Evolutionary conservation across 371 early-diverging fungal species (phyloP), one percentile per base, ranked within the genome.

Genomic region (Zychaea mexicana): DNA sequence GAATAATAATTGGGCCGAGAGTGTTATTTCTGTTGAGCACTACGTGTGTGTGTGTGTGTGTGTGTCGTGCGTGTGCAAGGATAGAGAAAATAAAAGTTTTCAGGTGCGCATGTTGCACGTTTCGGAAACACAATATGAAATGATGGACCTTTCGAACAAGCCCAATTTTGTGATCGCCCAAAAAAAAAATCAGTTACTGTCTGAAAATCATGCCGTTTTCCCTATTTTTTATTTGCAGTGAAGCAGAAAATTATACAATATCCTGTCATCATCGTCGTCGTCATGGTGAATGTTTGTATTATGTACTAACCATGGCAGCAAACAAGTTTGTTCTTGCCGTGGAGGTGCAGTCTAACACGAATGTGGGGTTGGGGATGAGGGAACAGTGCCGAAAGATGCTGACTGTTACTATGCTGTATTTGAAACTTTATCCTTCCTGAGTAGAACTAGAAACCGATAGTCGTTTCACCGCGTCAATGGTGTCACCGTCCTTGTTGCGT

Each of bases 131-230:
- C 24, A 5, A 19, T 22, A n/a, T 49, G 3, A 9, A 17, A 12
- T 2, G 42, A 17, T 7, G 36, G 10, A 36, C 36, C 10, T 36
- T 36, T 36, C 36, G 36, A n/a, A n/a, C n/a, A 36, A 9, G 15
- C 38, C 38, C 38, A 15, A 9, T 36, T 36, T 36, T 15, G 38
- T 36, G 46, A 46, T 15, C 46, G n/a, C 46, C 9, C 1, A 21
- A 2, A 46, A 13, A 17, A n/a, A 21, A 46, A 13, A 17, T 46
- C 15, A 8, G 36, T 46, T 9, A n/a, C 7, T n/a, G 15, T 46
- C 21, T 46, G 46, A 46, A 46, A 46, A 46, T 46, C 46, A 46
- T 46, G 46, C 46, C 46, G 46, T 46, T 46, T 46, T 46, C 46
- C 46, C 46, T 21, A 17, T 15, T 15, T 15, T 36, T 36, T 36